These are phyloP conservation scores for Nothophoma quercina DNA, from an alignment of 2,329 filamentous ascomycete genomes.

Conservation along the genomic window DNA sequence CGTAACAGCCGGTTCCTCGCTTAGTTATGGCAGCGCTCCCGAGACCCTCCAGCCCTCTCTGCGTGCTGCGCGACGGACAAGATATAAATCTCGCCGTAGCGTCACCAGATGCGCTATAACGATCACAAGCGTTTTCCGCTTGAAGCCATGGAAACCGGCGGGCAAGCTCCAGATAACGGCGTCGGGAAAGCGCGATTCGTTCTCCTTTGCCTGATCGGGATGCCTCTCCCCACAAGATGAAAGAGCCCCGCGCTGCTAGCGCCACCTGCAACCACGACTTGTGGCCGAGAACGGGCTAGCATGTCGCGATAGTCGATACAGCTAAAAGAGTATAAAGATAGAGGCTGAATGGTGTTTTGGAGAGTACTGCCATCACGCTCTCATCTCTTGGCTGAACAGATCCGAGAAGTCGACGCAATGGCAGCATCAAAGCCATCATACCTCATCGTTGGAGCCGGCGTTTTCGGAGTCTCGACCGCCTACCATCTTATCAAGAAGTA, in stretches of 20 bases:
- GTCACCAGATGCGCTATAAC: constrained; percentile 28
- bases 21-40: constrained; percentile 7
- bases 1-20: constrained; percentile 8
- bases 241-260: constrained; percentile 33
- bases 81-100: constrained; percentile 7
- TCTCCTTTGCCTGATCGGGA: constrained; percentile 39
- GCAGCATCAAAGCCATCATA: constrained; percentile 40
- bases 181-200: constrained; percentile 34
- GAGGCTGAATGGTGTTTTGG: constrained; percentile 16
- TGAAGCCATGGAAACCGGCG: constrained; percentile 36
- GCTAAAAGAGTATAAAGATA: constrained; percentile 24
- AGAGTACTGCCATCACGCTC: constrained; percentile 17
- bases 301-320: constrained; percentile 15
- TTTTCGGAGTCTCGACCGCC: constrained; percentile 50
- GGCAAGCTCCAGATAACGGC: constrained; percentile 20
- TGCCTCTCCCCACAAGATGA: constrained; percentile 31
- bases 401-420: constrained; percentile 32
- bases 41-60: not conserved
- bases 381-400: constrained; percentile 24
- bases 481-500: constrained; percentile 52
- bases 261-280: constrained; percentile 21
- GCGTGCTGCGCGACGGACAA: constrained; percentile 14
- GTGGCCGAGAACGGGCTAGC: constrained; percentile 34
- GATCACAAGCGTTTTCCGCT: constrained; percentile 26
- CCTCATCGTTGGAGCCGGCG: constrained; percentile 47